A percentile compares a stretch with the other conserved stretches of the same genome.
Conservation (phyloP, 2,329 filamentous ascomycete genomes). For the Trichoderma arundinaceum region DNA sequence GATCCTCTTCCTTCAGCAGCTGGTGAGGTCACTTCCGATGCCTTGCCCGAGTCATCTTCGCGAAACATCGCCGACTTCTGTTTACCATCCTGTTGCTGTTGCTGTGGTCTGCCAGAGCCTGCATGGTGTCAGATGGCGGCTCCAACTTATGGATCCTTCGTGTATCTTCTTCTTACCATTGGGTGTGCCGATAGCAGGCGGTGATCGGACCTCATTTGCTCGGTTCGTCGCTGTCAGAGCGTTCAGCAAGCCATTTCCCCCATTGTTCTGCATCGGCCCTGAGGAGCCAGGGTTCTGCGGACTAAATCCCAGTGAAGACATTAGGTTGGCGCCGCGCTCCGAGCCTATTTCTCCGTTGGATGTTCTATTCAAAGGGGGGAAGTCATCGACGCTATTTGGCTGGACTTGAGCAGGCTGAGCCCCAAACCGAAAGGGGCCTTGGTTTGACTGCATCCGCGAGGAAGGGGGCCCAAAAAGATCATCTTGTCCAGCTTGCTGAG, state of each 20-base stretch:
- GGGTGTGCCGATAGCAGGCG: conserved; percentile 49
- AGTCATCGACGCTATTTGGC: conserved; percentile 61
- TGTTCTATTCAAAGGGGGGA: conserved; percentile 65
- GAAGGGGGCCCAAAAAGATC: conserved; percentile 51
- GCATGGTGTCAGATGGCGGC: not conserved
- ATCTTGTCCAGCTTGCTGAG: conserved; percentile 59
- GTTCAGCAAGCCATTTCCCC: conserved; percentile 67
- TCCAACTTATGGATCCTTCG: not conserved
- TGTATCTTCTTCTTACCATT: conserved; percentile 18
- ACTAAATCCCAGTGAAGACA: conserved; percentile 61
- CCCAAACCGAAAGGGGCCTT: conserved; percentile 61
- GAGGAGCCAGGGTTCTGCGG: conserved; percentile 50
- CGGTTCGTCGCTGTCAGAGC: conserved; percentile 66
- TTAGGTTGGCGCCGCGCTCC: conserved; percentile 58
- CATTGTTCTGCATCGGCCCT: conserved; percentile 47
- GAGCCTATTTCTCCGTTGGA: conserved; percentile 63
- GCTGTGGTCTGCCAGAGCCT: conserved; percentile 19
- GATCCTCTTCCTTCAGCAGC: conserved; percentile 48
- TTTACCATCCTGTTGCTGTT: conserved; percentile 50
- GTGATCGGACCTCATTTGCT: conserved; percentile 55
- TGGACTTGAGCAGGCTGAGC: conserved; percentile 58
- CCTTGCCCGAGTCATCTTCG: conserved; percentile 49
- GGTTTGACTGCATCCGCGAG: conserved; percentile 48
- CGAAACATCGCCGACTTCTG: conserved; percentile 50
- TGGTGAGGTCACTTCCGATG: conserved; percentile 45